phyloP scores from a whole-genome alignment of 2,329 filamentous ascomycete genomes.

The Coniella vitis region DNA sequence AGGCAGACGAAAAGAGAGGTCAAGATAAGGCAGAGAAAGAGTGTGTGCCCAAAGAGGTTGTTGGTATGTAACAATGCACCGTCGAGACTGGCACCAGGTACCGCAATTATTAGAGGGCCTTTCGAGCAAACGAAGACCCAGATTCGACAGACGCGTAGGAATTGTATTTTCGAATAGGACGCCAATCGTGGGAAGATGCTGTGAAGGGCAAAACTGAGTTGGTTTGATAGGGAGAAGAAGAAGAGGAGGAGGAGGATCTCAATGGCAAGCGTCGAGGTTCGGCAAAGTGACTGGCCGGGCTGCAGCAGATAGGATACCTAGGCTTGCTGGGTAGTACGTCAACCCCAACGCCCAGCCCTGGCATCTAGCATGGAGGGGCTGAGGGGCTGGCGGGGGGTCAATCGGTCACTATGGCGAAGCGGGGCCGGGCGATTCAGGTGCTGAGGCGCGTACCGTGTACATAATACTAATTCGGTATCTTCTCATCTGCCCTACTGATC shows the following conservation, averaged over 20 bases:
- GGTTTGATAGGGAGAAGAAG: neutral
- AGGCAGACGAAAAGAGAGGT: neutral
- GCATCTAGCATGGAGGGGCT: conserved; percentile 1
- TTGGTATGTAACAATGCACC: neutral
- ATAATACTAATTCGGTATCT: no score
- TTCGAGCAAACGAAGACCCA: conserved; percentile 8
- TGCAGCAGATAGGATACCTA: neutral
- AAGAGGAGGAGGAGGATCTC: neutral
- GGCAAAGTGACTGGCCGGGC: no score
- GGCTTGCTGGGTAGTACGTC: conserved; percentile 1
- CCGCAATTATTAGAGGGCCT: conserved; percentile 1
- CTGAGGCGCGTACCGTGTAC: no score
- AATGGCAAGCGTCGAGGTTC: neutral
- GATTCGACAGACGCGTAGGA: conserved; percentile 3
- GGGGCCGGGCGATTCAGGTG: no score
- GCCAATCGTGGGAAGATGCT: conserved; percentile 3
- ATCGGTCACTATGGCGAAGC: no score
- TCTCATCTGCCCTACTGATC: no score
- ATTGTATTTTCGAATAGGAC: conserved; percentile 4
- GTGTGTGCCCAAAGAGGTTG: neutral
- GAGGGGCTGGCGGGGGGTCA: no score
- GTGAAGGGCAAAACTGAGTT: conserved; percentile 11
- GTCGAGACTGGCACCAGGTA: neutral
- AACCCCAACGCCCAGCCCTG: conserved; percentile 1
- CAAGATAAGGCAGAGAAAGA: neutral